Conservation (phyloP, 78 protist species). For the Dictyostelium citrinum region DNA sequence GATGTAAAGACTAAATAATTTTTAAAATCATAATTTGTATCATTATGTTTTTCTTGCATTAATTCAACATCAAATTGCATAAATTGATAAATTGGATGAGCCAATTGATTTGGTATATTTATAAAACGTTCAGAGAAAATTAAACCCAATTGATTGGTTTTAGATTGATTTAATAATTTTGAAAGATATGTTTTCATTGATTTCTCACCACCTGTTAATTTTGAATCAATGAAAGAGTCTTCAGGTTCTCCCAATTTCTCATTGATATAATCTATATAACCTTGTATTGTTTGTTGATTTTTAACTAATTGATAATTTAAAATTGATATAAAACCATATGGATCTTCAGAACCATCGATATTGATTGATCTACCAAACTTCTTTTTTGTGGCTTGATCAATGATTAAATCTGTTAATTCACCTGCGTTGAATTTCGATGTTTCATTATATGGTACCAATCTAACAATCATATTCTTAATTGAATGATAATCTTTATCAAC, state of each 20-base stretch:
- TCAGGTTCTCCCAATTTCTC: neutral
- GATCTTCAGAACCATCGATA: constrained; percentile 46
- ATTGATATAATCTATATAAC: constrained; percentile 11
- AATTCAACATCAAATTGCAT: constrained; percentile 61
- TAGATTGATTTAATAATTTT: neutral
- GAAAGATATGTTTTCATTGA: neutral
- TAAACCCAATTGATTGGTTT: neutral
- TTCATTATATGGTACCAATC: constrained; percentile 43
- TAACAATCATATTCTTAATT: constrained; percentile 25
- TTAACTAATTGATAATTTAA: constrained; percentile 16
- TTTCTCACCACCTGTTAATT: neutral
- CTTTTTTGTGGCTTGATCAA: constrained; percentile 24
- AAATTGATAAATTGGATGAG: constrained; percentile 43
- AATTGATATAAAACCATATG: constrained; percentile 52
- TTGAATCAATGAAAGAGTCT: neutral
- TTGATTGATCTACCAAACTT: constrained; percentile 53
- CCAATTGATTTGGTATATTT: constrained; percentile 40
- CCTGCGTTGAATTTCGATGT: constrained; percentile 30
- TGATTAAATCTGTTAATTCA: constrained; percentile 32
- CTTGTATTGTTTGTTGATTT: constrained; percentile 2
- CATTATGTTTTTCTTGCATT: constrained; percentile 4
- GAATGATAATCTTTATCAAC: constrained; percentile 51
- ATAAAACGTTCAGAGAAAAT: constrained; percentile 48
- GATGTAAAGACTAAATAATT: constrained; percentile 25
- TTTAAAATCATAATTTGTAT: constrained; percentile 13